phyloP scores from a whole-genome alignment of 768 basidiomycete species.

The Galerina marginata region DNA sequence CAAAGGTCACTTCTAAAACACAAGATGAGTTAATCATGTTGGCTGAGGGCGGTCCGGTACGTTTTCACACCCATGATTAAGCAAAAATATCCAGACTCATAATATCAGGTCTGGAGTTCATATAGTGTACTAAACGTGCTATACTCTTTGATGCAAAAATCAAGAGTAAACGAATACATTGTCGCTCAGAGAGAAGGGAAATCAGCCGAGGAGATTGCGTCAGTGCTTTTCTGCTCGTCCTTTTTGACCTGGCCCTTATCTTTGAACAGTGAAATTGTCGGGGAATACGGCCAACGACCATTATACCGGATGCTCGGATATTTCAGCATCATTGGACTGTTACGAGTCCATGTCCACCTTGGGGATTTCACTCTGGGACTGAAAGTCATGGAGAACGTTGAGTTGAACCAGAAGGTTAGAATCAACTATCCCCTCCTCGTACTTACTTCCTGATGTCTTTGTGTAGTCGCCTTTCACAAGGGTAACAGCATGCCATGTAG shows the following conservation, averaged over 20 bases:
- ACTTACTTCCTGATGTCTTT: slow-evolving; percentile 15
- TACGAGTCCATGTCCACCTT: slow-evolving; percentile 94
- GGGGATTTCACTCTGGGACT: slow-evolving; percentile 96
- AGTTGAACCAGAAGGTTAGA: slow-evolving; percentile 83
- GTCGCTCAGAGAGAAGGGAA: slow-evolving; percentile 81
- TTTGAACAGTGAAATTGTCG: slow-evolving; percentile 71
- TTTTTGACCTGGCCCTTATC: neutral
- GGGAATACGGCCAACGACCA: slow-evolving; percentile 89
- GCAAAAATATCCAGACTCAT: neutral
- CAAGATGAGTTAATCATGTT: slow-evolving; percentile 90
- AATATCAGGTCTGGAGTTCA: slow-evolving; percentile 86
- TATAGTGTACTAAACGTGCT: slow-evolving; percentile 98
- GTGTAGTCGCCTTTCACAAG: slow-evolving; percentile 84
- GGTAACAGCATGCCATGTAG: slow-evolving; percentile 96
- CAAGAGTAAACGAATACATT: slow-evolving; percentile 93
- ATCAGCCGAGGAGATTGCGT: slow-evolving; percentile 84
- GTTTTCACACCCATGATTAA: slow-evolving; percentile 28
- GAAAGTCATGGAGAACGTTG: slow-evolving; percentile 93
- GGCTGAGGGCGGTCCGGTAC: slow-evolving; percentile 69
- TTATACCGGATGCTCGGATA: slow-evolving; percentile 96
- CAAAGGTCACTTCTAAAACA: slow-evolving; percentile 81
- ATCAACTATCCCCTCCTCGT: neutral
- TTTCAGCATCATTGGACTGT: slow-evolving; percentile 93
- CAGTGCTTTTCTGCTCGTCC: slow-evolving; percentile 33
- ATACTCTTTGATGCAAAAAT: slow-evolving; percentile 98